phyloP scores from a whole-genome alignment of 192 early-diverging fungal species.

The Umbelopsis vinacea region DNA sequence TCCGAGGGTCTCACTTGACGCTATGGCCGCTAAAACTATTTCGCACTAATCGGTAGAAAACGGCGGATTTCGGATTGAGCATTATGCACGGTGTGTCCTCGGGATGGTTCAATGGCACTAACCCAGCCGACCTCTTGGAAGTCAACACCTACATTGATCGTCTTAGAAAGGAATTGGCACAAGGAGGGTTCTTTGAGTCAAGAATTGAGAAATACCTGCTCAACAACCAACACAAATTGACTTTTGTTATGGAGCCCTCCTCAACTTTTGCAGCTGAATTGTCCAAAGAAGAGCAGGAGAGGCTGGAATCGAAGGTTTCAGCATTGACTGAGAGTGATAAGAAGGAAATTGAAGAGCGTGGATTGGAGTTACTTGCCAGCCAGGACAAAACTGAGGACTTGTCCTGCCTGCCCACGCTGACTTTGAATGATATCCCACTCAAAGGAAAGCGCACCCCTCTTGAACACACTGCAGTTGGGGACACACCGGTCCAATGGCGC shows the following conservation, averaged over 20 bases:
- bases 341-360: slow-evolving; percentile 65
- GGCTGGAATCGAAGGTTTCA: slow-evolving; percentile 65
- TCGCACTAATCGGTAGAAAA: slow-evolving; percentile 57
- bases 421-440: slow-evolving; percentile 74
- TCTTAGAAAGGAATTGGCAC: slow-evolving; percentile 61
- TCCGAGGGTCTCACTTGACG: neutral
- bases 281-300: slow-evolving; percentile 63
- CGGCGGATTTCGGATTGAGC: slow-evolving; percentile 83
- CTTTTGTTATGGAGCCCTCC: slow-evolving; percentile 84
- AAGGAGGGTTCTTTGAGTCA: slow-evolving; percentile 73
- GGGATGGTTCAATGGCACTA: slow-evolving; percentile 87
- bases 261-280: slow-evolving; percentile 63
- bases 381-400: slow-evolving; percentile 83
- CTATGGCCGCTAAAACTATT: neutral
- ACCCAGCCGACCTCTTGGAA: slow-evolving; percentile 83
- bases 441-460: slow-evolving; percentile 64
- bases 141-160: slow-evolving; percentile 77
- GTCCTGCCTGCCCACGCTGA: slow-evolving; percentile 80
- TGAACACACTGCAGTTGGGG: slow-evolving; percentile 49
- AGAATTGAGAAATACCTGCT: slow-evolving; percentile 80
- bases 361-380: slow-evolving; percentile 63
- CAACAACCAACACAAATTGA: slow-evolving; percentile 77
- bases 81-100: slow-evolving; percentile 78
- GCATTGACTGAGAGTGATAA: slow-evolving; percentile 66
- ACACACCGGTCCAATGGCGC: slow-evolving; percentile 74